phyloP scores from a whole-genome alignment of 2,329 filamentous ascomycete species.

The Colletotrichum sp. region DNA sequence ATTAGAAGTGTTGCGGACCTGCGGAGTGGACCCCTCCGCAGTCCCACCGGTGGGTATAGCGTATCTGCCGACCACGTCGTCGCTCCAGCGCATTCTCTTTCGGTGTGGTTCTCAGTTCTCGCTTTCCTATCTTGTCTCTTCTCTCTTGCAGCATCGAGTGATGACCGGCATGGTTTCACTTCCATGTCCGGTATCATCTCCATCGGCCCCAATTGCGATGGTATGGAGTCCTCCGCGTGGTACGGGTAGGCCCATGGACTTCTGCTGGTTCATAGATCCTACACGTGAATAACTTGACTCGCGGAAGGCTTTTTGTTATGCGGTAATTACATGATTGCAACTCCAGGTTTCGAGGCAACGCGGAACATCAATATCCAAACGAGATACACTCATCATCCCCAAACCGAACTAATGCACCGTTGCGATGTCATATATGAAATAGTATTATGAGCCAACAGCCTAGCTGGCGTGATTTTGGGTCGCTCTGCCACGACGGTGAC shows the following conservation, averaged over 20 bases:
- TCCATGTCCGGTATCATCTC: background rate
- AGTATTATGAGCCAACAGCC: background rate
- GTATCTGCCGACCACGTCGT: background rate
- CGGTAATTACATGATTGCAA: background rate
- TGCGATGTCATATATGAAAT: background rate
- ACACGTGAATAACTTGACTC: background rate
- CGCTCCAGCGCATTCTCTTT: background rate
- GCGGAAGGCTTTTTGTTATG: background rate
- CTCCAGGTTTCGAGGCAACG: background rate
- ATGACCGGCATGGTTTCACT: background rate
- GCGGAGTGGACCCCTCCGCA: conserved; percentile 8
- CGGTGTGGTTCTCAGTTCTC: background rate
- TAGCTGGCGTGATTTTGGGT: background rate
- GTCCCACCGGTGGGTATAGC: background rate
- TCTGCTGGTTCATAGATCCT: background rate
- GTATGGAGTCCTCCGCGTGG: background rate
- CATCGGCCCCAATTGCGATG: background rate
- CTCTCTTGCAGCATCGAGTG: background rate
- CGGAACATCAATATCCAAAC: background rate
- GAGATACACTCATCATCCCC: background rate
- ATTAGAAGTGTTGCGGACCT: background rate
- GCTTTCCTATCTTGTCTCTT: background rate
- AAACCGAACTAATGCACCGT: background rate
- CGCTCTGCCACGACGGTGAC: background rate
- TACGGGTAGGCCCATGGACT: background rate